Conservation (phyloP, 106 monocot genomes). For the Apostasia ramifera region DNA sequence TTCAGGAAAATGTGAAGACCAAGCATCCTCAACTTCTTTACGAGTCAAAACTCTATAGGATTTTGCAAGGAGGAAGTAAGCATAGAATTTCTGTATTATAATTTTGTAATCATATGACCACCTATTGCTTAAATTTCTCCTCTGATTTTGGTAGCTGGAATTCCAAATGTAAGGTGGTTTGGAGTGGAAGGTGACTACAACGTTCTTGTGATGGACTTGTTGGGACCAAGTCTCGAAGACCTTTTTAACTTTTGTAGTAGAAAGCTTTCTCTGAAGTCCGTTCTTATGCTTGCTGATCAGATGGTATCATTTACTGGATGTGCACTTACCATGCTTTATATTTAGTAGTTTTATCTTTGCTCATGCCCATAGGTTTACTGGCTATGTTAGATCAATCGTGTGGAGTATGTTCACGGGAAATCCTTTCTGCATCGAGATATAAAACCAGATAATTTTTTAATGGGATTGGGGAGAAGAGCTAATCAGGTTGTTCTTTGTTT, state of each 20-base stretch:
- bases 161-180: conserved; percentile 89
- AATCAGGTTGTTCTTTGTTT: conserved; percentile 55
- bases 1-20: conserved; percentile 27
- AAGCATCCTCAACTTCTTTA: conserved; percentile 27
- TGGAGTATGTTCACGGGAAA: conserved; percentile 84
- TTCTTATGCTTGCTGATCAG: conserved; percentile 96
- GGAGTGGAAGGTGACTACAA: conserved; percentile 95
- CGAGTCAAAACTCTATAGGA: conserved; percentile 26
- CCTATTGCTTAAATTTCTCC: not conserved
- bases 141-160: conserved; percentile 55
- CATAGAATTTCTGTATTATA: not conserved
- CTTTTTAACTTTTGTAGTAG: conserved; percentile 91
- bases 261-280: conserved; percentile 82
- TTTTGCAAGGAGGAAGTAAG: conserved; percentile 32
- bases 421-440: conserved; percentile 95
- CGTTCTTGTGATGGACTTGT: conserved; percentile 90
- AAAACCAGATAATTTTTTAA: conserved; percentile 96
- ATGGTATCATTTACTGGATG: conserved; percentile 42
- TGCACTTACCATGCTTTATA: not conserved
- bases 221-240: conserved; percentile 93
- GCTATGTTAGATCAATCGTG: conserved; percentile 56
- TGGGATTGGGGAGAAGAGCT: conserved; percentile 90
- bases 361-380: too few relatives aligned
- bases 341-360: too few relatives aligned
- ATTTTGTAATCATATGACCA: too few relatives aligned